Evolutionary conservation across 352 stramenopile genomes (phyloP).

Genomic region (Pythium oligandrum): DNA sequence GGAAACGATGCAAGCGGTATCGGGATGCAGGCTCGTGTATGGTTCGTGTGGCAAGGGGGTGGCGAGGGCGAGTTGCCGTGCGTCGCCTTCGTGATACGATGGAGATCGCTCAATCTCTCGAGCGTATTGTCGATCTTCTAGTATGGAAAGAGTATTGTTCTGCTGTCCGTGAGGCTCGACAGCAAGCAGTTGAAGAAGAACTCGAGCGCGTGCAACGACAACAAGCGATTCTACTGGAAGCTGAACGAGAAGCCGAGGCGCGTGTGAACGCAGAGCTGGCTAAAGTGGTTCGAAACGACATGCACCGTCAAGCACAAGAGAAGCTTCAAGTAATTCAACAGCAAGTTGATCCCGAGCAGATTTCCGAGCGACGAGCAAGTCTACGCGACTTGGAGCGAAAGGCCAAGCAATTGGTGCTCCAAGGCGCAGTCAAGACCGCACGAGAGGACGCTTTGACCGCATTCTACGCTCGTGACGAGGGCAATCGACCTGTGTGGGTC

Average conservation of each 20-base stretch:
- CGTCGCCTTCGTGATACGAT: neutral
- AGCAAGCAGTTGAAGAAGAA: slow-evolving; percentile 3
- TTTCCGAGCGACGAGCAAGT: too few species aligned
- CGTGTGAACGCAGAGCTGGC: slow-evolving; percentile 4
- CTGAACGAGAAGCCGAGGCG: neutral
- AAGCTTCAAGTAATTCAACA: neutral
- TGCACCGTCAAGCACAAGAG: slow-evolving; percentile 8
- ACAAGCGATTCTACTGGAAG: neutral
- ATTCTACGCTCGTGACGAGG: too few species aligned
- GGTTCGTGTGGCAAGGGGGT: slow-evolving; percentile 1
- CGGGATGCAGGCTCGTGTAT: neutral
- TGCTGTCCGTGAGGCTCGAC: neutral
- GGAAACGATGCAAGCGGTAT: neutral
- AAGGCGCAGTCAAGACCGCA: too few species aligned
- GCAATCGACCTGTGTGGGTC: too few species aligned
- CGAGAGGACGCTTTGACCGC: too few species aligned
- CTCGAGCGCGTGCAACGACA: neutral
- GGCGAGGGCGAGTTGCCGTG: slow-evolving; percentile 5
- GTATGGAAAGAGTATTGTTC: slow-evolving; percentile 2
- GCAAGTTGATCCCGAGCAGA: too few species aligned
- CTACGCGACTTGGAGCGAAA: too few species aligned
- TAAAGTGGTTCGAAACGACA: slow-evolving; percentile 13
- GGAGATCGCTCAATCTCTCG: slow-evolving; percentile 1
- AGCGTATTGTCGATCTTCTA: slow-evolving; percentile 2
- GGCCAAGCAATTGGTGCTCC: too few species aligned